Evolutionary conservation across 2,329 filamentous ascomycete genomes (phyloP).

Genomic region (Penicillium sp.): DNA sequence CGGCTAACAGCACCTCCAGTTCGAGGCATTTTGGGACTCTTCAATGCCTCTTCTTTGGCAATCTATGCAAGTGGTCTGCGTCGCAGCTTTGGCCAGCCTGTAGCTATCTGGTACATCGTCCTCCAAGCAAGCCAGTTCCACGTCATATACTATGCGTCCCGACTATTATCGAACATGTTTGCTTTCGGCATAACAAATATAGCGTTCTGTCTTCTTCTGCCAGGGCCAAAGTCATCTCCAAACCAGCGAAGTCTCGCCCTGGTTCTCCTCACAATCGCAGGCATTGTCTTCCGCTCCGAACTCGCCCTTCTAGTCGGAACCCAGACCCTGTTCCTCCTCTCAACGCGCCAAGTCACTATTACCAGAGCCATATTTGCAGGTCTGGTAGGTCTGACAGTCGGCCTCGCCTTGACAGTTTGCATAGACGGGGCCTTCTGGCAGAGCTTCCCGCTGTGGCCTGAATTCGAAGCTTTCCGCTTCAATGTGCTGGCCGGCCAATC

Average conservation of each 20-base stretch:
- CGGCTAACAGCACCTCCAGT: conserved; percentile 49
- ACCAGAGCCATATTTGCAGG: conserved; percentile 65
- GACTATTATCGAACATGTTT: conserved; percentile 95
- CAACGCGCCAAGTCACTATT: conserved; percentile 56
- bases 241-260: conserved; percentile 63
- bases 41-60: conserved; percentile 71
- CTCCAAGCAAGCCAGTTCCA: conserved; percentile 88
- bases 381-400: conserved; percentile 65
- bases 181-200: conserved; percentile 70
- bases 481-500: conserved; percentile 85
- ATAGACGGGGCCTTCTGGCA: conserved; percentile 97
- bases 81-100: conserved; percentile 66
- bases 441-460: conserved; percentile 76
- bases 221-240: conserved; percentile 40
- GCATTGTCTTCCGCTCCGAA: conserved; percentile 86
- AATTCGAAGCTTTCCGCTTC: conserved; percentile 85
- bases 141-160: conserved; percentile 85
- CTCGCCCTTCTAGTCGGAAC: conserved; percentile 76
- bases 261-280: conserved; percentile 75
- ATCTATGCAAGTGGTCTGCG: conserved; percentile 66
- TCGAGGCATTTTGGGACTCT: conserved; percentile 73
- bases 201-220: conserved; percentile 52
- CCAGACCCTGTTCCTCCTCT: conserved; percentile 66
- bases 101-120: conserved; percentile 76
- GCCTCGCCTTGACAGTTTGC: conserved; percentile 71